phyloP scores from a whole-genome alignment of 2,329 filamentous ascomycete species.

The Emergomyces africanus region DNA sequence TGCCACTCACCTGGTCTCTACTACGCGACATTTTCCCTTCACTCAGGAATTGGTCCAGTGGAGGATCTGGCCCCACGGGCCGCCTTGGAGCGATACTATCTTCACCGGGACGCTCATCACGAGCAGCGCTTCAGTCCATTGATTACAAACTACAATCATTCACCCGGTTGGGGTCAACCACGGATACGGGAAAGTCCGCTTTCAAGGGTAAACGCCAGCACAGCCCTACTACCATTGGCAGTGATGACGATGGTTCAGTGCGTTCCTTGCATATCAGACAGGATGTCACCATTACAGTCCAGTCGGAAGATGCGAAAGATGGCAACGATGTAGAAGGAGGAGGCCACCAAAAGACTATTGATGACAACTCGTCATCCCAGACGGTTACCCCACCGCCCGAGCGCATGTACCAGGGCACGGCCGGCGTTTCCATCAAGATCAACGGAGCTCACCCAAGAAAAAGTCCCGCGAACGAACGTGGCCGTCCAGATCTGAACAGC shows the following conservation, averaged over 20 bases:
- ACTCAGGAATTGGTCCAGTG: constrained; percentile 26
- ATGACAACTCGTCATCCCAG: neutral
- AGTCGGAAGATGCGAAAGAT: constrained; percentile 3
- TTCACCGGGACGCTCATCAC: neutral
- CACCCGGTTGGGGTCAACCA: constrained; percentile 13
- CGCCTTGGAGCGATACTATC: constrained; percentile 10
- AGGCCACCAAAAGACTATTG: neutral
- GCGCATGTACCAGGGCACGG: neutral
- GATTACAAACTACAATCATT: constrained; percentile 22
- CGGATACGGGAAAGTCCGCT: constrained; percentile 10
- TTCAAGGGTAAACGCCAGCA: constrained; percentile 20
- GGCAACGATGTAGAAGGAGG: neutral
- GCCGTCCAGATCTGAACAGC: neutral
- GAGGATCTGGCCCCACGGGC: constrained; percentile 24
- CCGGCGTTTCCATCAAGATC: neutral
- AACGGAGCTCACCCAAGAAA: neutral
- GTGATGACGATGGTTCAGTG: constrained; percentile 22
- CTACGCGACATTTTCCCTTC: constrained; percentile 36
- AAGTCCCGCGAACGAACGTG: neutral
- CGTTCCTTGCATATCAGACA: constrained; percentile 27
- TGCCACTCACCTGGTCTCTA: constrained; percentile 40
- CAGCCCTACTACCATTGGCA: constrained; percentile 12
- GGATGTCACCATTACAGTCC: constrained; percentile 25
- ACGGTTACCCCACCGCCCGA: neutral
- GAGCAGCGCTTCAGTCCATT: constrained; percentile 15